Conservation (phyloP, 257 asterid genomes). For the Plectranthus barbatus region DNA sequence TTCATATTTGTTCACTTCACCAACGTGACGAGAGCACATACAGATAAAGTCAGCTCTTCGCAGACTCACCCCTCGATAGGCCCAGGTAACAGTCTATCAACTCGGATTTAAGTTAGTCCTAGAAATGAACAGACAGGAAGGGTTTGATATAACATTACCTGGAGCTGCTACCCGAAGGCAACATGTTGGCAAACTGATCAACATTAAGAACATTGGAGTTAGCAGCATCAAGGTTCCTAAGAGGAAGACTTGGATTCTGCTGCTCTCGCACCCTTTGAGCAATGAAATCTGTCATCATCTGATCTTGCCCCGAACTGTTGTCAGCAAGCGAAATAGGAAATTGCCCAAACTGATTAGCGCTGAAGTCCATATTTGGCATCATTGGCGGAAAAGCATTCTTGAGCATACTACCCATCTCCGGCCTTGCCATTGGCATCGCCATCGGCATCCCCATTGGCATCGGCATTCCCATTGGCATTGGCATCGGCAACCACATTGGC, state of each 20-base stretch:
- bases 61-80: background rate
- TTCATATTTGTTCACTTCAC: background rate
- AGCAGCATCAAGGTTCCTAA: background rate
- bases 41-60: background rate
- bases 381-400: background rate
- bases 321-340: background rate
- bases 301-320: background rate
- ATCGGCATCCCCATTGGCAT: background rate
- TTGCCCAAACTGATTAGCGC: background rate
- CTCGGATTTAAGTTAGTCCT: background rate
- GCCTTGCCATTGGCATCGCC: background rate
- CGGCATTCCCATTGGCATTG: background rate
- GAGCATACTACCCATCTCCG: background rate
- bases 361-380: background rate
- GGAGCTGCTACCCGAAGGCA: slow-evolving; percentile 22
- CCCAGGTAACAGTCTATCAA: too few species aligned
- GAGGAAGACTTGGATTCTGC: slow-evolving; percentile 15
- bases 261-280: slow-evolving; percentile 10
- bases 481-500: background rate
- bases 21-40: background rate
- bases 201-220: background rate
- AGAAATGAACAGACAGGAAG: background rate
- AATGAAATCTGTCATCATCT: background rate
- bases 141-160: slow-evolving; percentile 20
- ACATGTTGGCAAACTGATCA: slow-evolving; percentile 14